A percentile compares a stretch with the other conserved stretches of the same genome.
These are phyloP conservation scores for Ceratocystis diversiconidia DNA, from an alignment of 2,329 filamentous ascomycete genomes.

Conservation along the genomic window DNA sequence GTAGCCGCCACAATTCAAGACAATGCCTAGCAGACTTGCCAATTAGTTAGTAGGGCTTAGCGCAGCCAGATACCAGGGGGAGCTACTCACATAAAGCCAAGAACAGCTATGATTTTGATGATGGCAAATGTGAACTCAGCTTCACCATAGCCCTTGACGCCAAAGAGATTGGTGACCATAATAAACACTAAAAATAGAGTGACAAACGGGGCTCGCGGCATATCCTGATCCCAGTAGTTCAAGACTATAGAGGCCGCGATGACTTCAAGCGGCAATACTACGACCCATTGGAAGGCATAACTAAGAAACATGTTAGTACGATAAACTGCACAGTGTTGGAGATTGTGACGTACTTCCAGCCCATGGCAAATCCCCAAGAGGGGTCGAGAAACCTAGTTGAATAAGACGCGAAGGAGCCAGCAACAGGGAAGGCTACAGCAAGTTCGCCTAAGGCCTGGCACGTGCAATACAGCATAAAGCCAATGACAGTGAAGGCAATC, in stretches of 20 bases:
- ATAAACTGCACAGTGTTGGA: neutral
- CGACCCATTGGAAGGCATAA: slow-evolving; percentile 78
- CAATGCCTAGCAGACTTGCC: slow-evolving; percentile 61
- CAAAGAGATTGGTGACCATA: slow-evolving; percentile 71
- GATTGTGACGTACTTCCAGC: slow-evolving; percentile 57
- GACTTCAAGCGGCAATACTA: slow-evolving; percentile 70
- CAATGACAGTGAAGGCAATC: slow-evolving; percentile 65
- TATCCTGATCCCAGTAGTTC: slow-evolving; percentile 55
- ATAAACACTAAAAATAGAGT: slow-evolving; percentile 67
- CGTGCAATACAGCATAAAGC: slow-evolving; percentile 80
- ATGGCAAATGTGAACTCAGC: slow-evolving; percentile 79
- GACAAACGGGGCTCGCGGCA: slow-evolving; percentile 64
- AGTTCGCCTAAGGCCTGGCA: slow-evolving; percentile 86
- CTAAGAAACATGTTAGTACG: slow-evolving; percentile 28
- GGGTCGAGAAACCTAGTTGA: slow-evolving; percentile 86
- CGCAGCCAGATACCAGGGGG: neutral
- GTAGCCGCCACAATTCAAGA: slow-evolving; percentile 72
- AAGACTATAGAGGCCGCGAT: slow-evolving; percentile 77
- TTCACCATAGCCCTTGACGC: slow-evolving; percentile 78
- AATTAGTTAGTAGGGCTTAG: slow-evolving; percentile 6
- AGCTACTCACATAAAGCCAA: slow-evolving; percentile 64
- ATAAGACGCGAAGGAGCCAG: slow-evolving; percentile 83
- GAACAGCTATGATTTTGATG: slow-evolving; percentile 71
- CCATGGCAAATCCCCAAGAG: slow-evolving; percentile 90
- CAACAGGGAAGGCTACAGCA: slow-evolving; percentile 77